Evolutionary conservation across 768 basidiomycete genomes (phyloP).

Genomic region (Tulasnella sp.): DNA sequence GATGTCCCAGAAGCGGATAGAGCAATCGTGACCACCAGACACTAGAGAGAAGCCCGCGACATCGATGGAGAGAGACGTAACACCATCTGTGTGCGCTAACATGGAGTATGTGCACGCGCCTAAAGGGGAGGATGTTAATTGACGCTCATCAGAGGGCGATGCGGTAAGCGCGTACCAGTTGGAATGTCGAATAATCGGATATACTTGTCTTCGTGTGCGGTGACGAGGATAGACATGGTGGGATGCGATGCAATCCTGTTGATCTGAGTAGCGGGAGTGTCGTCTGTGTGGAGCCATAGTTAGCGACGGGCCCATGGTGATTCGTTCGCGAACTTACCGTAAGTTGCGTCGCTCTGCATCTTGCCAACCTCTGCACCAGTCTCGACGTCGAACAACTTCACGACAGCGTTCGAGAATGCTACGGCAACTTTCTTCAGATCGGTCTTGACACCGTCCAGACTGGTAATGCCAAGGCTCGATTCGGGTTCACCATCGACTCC

Average conservation of each 20-base stretch:
- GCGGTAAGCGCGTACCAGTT: conserved; percentile 54
- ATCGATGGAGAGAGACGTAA: conserved; percentile 87
- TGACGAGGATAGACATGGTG: conserved; percentile 79
- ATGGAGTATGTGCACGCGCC: conserved; percentile 87
- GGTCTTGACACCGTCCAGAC: conserved; percentile 76
- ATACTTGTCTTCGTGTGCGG: conserved; percentile 90
- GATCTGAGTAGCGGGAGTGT: conserved; percentile 70
- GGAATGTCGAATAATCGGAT: conserved; percentile 84
- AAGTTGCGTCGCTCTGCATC: conserved; percentile 35
- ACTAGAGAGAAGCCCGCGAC: conserved; percentile 82
- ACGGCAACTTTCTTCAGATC: conserved; percentile 86
- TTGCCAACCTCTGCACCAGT: conserved; percentile 67
- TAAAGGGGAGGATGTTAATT: conserved; percentile 35
- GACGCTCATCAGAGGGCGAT: not conserved
- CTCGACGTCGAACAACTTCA: conserved; percentile 90
- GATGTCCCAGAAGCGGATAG: conserved; percentile 91
- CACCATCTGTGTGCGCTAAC: conserved; percentile 84
- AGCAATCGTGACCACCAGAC: conserved; percentile 91
- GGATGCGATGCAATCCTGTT: conserved; percentile 88
- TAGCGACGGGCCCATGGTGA: conserved; percentile 33
- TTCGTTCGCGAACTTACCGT: conserved; percentile 49
- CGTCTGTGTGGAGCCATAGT: conserved; percentile 48
- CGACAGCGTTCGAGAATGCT: conserved; percentile 80
- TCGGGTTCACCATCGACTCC: conserved; percentile 57
- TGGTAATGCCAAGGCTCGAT: conserved; percentile 63